A percentile compares a stretch with the other conserved stretches of the same genome.
These are phyloP conservation scores for Stephanodiscus minutulus DNA, from an alignment of 108 stramenopile genomes.

Conservation along the genomic window DNA sequence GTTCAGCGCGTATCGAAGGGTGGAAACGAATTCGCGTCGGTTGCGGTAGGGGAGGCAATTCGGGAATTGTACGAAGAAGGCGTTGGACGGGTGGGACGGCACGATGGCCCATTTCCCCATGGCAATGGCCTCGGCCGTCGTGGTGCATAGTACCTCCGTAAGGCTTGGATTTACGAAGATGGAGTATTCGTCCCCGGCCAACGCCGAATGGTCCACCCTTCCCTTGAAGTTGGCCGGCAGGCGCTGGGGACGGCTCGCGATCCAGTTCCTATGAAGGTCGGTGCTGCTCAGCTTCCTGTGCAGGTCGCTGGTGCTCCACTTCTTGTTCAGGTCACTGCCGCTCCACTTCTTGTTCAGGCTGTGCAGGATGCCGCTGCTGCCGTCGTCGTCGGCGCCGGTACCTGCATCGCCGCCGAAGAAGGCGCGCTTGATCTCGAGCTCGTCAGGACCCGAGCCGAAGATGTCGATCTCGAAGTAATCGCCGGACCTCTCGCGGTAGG, in stretches of 20 bases:
- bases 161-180: conserved; percentile 80
- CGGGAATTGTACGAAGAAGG: conserved; percentile 73
- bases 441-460: conserved; percentile 71
- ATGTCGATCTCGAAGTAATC: conserved; percentile 74
- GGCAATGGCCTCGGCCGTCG: conserved; percentile 85
- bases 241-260: conserved; percentile 25
- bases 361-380: conserved; percentile 13
- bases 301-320: conserved; percentile 5
- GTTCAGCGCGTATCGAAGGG: conserved; percentile 54
- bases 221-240: conserved; percentile 74
- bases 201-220: conserved; percentile 57
- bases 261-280: conserved; percentile 3
- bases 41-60: conserved; percentile 72
- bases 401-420: conserved; percentile 40
- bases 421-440: conserved; percentile 65
- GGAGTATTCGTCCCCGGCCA: conserved; percentile 56
- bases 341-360: conserved; percentile 14
- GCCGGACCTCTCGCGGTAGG: conserved; percentile 53
- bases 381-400: conserved; percentile 2
- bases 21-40: conserved; percentile 53
- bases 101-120: conserved; percentile 87
- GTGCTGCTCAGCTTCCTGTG: conserved; percentile 4
- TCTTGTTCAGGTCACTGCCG: conserved; percentile 2
- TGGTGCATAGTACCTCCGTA: conserved; percentile 86
- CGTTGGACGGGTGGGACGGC: conserved; percentile 75